Evolutionary conservation across 2,329 filamentous ascomycete genomes (phyloP).

Genomic region (Trichoderma sp.): DNA sequence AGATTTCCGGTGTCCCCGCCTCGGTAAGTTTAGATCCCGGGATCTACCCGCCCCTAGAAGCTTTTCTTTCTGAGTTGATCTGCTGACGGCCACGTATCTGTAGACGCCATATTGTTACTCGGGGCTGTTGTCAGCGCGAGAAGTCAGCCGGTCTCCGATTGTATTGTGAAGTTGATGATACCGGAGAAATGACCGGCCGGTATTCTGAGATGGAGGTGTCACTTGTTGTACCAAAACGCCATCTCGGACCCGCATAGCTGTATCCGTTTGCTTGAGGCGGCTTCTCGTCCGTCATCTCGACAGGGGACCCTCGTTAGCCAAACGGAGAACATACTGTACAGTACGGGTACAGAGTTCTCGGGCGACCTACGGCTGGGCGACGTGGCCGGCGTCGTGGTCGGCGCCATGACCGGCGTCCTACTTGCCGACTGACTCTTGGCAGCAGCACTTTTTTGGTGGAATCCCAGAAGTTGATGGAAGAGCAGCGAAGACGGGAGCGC

Average conservation of each 20-base stretch:
- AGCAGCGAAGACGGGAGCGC: not conserved
- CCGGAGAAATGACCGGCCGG: not conserved
- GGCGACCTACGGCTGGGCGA: not conserved
- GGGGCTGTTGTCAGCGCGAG: not conserved
- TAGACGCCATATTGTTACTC: not conserved
- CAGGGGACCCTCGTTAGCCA: not conserved
- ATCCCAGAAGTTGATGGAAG: not conserved
- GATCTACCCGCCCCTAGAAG: not conserved
- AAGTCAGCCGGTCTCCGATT: not conserved
- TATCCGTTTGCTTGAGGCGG: slow-evolving; percentile 1
- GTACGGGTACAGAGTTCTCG: not conserved
- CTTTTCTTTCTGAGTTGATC: not conserved
- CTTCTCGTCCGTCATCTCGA: not conserved
- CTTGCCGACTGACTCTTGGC: not conserved
- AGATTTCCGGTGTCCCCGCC: slow-evolving; percentile 6
- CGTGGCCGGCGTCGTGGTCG: not conserved
- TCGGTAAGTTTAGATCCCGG: not conserved
- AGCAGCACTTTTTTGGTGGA: not conserved
- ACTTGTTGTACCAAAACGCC: not conserved
- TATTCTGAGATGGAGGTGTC: not conserved
- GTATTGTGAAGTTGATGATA: not conserved
- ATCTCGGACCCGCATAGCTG: not conserved
- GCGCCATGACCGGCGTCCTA: not conserved
- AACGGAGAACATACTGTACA: not conserved
- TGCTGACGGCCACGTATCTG: not conserved